Percentiles rank a stretch among this genome's conserved stretches.
Conservation (phyloP, 805 yeast species). For the Torulaspora microellipsoides region DNA sequence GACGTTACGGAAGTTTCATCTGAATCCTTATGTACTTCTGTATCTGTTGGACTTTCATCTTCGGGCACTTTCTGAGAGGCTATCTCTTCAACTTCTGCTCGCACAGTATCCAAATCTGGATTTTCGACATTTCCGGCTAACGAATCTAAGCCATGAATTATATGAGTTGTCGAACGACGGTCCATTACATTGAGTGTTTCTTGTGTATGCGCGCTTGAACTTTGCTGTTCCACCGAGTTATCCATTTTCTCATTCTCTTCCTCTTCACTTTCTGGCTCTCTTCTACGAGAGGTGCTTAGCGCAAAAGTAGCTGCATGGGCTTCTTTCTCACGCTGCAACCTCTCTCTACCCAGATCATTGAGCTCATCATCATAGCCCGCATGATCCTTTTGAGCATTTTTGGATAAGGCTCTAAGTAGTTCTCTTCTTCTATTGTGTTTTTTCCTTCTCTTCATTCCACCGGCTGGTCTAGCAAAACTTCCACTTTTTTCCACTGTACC, state of each 20-base stretch:
- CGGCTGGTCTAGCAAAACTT: conserved; percentile 62
- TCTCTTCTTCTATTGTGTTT: conserved; percentile 33
- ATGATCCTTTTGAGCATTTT: conserved; percentile 13
- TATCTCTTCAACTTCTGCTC: conserved; percentile 1
- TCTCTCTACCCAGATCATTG: conserved; percentile 34
- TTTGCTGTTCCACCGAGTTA: conserved; percentile 9
- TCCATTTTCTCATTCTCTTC: conserved; percentile 4
- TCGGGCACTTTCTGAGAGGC: neutral
- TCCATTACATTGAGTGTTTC: conserved; percentile 8
- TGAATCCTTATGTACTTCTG: conserved; percentile 5
- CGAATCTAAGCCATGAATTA: conserved; percentile 11
- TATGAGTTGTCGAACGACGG: conserved; percentile 11
- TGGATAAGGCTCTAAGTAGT: conserved; percentile 16
- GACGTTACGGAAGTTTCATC: conserved; percentile 11
- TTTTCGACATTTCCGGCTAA: conserved; percentile 6
- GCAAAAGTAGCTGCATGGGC: conserved; percentile 44
- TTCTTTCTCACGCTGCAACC: conserved; percentile 39
- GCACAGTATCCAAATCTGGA: conserved; percentile 5
- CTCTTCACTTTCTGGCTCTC: conserved; percentile 16
- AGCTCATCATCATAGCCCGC: conserved; percentile 27
- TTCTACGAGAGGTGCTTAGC: conserved; percentile 27
- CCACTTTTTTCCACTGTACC: conserved; percentile 59
- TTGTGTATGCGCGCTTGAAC: conserved; percentile 10
- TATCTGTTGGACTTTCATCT: conserved; percentile 9
- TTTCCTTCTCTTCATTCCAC: conserved; percentile 59